phyloP scores from a whole-genome alignment of 768 basidiomycete genomes.

The Leucogyrophana mollusca region DNA sequence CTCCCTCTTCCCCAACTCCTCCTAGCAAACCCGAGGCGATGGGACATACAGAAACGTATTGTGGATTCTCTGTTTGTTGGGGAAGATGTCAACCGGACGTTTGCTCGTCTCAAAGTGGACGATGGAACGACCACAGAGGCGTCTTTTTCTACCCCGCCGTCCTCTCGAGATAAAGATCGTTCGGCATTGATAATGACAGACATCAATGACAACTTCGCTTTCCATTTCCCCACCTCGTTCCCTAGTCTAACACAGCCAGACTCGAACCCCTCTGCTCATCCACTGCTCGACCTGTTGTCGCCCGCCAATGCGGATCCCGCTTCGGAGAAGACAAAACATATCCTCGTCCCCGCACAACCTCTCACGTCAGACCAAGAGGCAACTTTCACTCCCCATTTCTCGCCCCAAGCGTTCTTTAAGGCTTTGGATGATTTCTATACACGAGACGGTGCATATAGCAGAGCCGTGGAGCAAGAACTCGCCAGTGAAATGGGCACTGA shows the following conservation, averaged over 20 bases:
- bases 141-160: conserved; percentile 29
- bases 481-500: no score
- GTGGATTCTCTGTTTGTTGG: conserved; percentile 18
- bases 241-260: conserved; percentile 27
- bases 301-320: conserved; percentile 27
- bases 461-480: no score
- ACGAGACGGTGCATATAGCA: conserved; percentile 15
- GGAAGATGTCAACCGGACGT: conserved; percentile 28
- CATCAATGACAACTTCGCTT: conserved; percentile 67
- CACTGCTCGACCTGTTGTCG: conserved; percentile 14
- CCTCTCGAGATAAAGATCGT: background rate
- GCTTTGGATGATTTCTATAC: conserved; percentile 39
- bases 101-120: conserved; percentile 50
- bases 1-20: conserved; percentile 27
- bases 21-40: conserved; percentile 22
- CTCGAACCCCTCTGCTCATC: conserved; percentile 11
- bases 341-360: conserved; percentile 52
- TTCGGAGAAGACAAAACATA: conserved; percentile 46
- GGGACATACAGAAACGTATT: conserved; percentile 15
- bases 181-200: conserved; percentile 48
- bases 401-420: conserved; percentile 58
- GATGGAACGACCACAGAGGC: conserved; percentile 38
- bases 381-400: conserved; percentile 66
- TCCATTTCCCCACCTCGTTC: conserved; percentile 41
- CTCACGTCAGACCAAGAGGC: conserved; percentile 42